Percentiles rank a stretch among this genome's conserved stretches.
Conservation (phyloP, 75 land plant genomes). For the Cupressus sempervirens region DNA sequence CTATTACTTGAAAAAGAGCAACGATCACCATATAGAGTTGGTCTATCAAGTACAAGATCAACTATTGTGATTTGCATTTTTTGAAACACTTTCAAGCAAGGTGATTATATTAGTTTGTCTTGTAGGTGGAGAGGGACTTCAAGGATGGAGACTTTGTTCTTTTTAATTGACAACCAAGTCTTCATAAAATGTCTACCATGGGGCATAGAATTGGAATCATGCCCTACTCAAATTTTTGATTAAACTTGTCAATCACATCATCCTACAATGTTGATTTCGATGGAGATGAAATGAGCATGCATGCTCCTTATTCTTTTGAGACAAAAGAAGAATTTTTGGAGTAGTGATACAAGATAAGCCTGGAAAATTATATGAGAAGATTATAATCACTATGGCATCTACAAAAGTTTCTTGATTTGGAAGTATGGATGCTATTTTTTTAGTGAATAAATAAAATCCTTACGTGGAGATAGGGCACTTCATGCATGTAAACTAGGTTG, state of each 20-base stretch:
- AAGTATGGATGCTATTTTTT: too few species aligned
- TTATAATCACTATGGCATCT: too few species aligned
- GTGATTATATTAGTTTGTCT: not conserved
- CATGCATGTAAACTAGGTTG: too few species aligned
- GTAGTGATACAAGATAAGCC: too few species aligned
- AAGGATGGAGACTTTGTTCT: conserved; percentile 97
- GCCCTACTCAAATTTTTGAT: conserved; percentile 96
- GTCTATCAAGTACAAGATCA: conserved; percentile 69
- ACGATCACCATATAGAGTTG: conserved; percentile 93
- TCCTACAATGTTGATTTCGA: conserved; percentile 99
- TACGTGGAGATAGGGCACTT: too few species aligned
- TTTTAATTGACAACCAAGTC: conserved; percentile 95
- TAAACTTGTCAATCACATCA: conserved; percentile 91
- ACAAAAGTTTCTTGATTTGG: too few species aligned
- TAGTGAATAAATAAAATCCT: too few species aligned
- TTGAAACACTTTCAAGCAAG: not conserved
- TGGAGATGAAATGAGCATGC: conserved; percentile 99
- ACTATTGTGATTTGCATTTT: not conserved
- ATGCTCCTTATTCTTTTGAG: conserved; percentile 98
- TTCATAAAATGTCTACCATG: conserved; percentile 99
- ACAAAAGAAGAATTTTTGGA: conserved; percentile 95
- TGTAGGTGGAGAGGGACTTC: conserved; percentile 93
- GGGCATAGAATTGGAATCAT: conserved; percentile 94
- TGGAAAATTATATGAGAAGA: too few species aligned
- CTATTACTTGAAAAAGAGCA: conserved; percentile 89